Conservation (phyloP, 2,329 filamentous ascomycete species). For the Beauveria sp. region DNA sequence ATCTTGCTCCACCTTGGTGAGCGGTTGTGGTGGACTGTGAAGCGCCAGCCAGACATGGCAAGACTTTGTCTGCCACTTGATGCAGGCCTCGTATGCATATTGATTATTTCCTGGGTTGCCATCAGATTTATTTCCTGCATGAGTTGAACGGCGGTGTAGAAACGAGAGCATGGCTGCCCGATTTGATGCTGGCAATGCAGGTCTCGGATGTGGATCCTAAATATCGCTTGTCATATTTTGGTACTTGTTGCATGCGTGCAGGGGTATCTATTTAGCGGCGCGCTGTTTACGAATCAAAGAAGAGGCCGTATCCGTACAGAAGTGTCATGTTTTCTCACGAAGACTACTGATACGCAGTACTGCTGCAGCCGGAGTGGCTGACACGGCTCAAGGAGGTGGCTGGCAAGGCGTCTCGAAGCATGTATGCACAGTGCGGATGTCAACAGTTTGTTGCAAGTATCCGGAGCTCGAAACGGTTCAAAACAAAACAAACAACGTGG, state of each 20-base stretch:
- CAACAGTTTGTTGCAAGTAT: neutral
- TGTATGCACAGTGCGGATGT: neutral
- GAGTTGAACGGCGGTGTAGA: conserved; percentile 7
- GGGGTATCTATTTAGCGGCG: neutral
- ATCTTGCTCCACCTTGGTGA: neutral
- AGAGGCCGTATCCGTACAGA: neutral
- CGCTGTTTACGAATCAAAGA: neutral
- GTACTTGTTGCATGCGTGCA: neutral
- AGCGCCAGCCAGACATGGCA: neutral
- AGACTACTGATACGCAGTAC: neutral
- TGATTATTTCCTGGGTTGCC: neutral
- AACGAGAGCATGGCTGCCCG: conserved; percentile 7
- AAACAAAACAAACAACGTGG: neutral
- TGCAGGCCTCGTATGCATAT: neutral
- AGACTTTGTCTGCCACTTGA: neutral
- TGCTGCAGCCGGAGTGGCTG: neutral
- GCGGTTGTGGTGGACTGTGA: neutral
- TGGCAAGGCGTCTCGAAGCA: neutral
- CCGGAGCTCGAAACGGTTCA: neutral
- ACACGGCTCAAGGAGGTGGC: neutral
- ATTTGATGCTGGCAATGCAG: conserved; percentile 7
- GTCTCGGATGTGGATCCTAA: conserved; percentile 3
- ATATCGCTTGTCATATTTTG: conserved; percentile 3
- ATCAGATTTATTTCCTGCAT: neutral
- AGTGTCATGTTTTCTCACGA: neutral